A percentile compares a stretch with the other conserved stretches of the same genome.
Conservation (phyloP, 106 monocot species). For the Dendrobium chrysotoxum region DNA sequence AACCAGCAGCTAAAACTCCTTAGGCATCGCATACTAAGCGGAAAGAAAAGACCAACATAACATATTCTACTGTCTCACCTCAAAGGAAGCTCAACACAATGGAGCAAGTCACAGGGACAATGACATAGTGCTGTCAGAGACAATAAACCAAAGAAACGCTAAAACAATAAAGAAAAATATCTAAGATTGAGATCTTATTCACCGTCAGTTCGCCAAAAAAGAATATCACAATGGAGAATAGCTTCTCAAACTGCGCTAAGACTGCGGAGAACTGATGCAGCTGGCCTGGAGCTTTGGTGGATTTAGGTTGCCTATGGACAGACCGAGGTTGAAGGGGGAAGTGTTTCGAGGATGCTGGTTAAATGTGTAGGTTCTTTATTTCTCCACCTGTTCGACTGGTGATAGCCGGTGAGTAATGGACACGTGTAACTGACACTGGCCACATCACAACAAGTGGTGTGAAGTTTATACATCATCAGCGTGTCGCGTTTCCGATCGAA, state of each 20-base stretch:
- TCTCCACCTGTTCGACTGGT: too few species aligned
- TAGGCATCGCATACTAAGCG: background rate
- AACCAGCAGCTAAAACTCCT: background rate
- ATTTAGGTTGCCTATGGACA: background rate
- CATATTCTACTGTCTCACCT: background rate
- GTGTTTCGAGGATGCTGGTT: too few species aligned
- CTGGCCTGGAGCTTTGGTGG: background rate
- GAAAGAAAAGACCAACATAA: background rate
- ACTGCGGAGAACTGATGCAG: background rate
- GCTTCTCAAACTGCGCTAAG: background rate
- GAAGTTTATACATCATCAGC: too few species aligned
- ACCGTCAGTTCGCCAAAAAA: background rate
- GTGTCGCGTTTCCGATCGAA: too few species aligned
- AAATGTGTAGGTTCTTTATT: too few species aligned
- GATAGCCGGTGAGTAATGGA: too few species aligned
- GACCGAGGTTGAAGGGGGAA: too few species aligned
- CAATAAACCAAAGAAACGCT: background rate
- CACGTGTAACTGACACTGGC: too few species aligned
- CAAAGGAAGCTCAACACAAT: background rate
- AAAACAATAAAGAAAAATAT: background rate
- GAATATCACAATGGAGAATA: background rate
- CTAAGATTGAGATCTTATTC: background rate
- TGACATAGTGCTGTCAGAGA: background rate
- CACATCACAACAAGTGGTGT: too few species aligned
- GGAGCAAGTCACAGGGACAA: background rate